phyloP scores from a whole-genome alignment of 2,329 filamentous ascomycete genomes.

The Aspergillus calidoustus region DNA sequence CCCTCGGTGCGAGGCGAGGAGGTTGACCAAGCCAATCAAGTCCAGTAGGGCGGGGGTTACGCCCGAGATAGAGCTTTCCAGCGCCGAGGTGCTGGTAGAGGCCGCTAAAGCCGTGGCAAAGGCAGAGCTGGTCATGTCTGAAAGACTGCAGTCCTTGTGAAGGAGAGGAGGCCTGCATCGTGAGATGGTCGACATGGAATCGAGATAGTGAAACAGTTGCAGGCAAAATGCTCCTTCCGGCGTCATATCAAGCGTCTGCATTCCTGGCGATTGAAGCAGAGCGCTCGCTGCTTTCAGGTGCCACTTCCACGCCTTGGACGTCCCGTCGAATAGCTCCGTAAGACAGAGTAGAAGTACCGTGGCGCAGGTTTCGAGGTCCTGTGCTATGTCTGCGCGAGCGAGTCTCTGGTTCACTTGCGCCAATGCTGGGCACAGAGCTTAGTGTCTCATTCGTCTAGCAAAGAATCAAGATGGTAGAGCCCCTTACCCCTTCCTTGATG shows the following conservation, averaged over 20 bases:
- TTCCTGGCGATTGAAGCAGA: constrained; percentile 40
- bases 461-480: neutral
- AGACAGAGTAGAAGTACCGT: constrained; percentile 49
- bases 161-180: constrained; percentile 34
- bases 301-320: neutral
- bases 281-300: constrained; percentile 50
- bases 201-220: constrained; percentile 44
- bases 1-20: constrained; percentile 34
- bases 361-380: constrained; percentile 43
- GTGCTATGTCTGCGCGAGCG: constrained; percentile 26
- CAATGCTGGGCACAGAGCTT: constrained; percentile 22
- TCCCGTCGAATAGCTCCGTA: constrained; percentile 41
- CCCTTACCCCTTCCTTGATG: constrained; percentile 31
- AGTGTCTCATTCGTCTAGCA: no score
- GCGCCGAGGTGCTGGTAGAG: no score
- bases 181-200: constrained; percentile 38
- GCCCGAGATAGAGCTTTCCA: constrained; percentile 20
- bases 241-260: constrained; percentile 28
- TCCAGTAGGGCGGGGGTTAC: constrained; percentile 30
- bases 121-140: no score
- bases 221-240: constrained; percentile 43
- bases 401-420: constrained; percentile 30
- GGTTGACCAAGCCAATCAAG: constrained; percentile 33
- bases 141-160: neutral
- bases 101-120: no score